Evolutionary conservation across 148 eudicot species (phyloP), one percentile per base, ranked within the genome.

Genomic region (Amaranthus hypochondriacus): DNA sequence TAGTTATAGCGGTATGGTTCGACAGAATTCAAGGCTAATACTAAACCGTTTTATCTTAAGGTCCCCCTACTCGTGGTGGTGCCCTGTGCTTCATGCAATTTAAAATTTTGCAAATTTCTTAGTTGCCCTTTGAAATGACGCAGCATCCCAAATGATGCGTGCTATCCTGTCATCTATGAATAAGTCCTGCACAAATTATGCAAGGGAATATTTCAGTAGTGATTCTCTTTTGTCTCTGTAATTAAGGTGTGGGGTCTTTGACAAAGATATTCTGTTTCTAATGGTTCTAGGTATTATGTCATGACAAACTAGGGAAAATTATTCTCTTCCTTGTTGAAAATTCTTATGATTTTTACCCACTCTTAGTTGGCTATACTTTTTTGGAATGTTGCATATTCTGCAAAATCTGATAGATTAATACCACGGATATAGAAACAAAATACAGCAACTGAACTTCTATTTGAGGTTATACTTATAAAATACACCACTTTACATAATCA

Each of bases 131-230:
- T 43, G 52, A n/a, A 65, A 43, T 21, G 46, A 69, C n/a, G 47
- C 14, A 18, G 64, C 39, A 47, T 39, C 56, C 9, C 42, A 70
- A 52, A 28, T 60, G 21, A 12, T 67, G 14, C n/a, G 43, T 54
- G 47, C 64, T 39, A 43, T 59, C 68, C 48, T 58, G 54, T 67
- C 66, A 66, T 75, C 48, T 48, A 67, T 66, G 71, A 55, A 62
- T 59, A 46, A 54, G 73, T 73, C 56, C 43, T 66, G 14, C n/a
- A 51, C 63, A 61, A 75, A 66, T 66, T 75, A 71, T 78, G 21
- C 21, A 43, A 78, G 55, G 75, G 81, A 77, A 83, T 83, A 68
- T 71, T 67, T 83, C 54, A 59, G 56, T 58, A 79, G 57, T 75
- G 81, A 77, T 80, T 56, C 77, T 67, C 13, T 66, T 71, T 74